These are phyloP conservation scores for Albugo laibachii DNA, from an alignment of 352 stramenopile genomes.

Conservation along the genomic window DNA sequence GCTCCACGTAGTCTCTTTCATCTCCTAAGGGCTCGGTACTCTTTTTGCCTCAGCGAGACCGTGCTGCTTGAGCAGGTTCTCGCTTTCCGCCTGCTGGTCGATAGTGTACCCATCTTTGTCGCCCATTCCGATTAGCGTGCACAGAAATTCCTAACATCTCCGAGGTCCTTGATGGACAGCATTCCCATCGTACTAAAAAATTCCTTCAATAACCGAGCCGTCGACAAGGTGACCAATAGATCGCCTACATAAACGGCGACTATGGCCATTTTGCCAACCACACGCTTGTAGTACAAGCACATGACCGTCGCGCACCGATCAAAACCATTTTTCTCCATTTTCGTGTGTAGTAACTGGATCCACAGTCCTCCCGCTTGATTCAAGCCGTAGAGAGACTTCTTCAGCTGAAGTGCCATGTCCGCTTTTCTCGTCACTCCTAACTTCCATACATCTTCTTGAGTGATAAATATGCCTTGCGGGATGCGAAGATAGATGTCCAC, in stretches of 20 bases:
- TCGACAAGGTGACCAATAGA: slow-evolving; percentile 38
- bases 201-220: slow-evolving; percentile 89
- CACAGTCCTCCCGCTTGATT: slow-evolving; percentile 2
- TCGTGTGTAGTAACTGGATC: slow-evolving; percentile 1
- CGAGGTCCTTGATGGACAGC: too few relatives aligned
- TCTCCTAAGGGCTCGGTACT: too few relatives aligned
- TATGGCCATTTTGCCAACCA: background rate
- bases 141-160: too few relatives aligned
- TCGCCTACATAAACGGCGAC: background rate
- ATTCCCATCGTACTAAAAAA: slow-evolving; percentile 87
- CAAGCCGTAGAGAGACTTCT: slow-evolving; percentile 4
- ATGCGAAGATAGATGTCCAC: slow-evolving; percentile 3
- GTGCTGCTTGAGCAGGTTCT: too few relatives aligned
- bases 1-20: too few relatives aligned
- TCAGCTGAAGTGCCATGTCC: background rate
- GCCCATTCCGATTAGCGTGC: too few relatives aligned
- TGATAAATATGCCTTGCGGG: background rate
- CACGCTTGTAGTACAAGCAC: background rate
- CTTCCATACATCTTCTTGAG: too few relatives aligned
- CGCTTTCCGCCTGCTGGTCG: too few relatives aligned
- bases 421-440: background rate
- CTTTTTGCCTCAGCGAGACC: too few relatives aligned
- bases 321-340: background rate
- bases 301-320: background rate
- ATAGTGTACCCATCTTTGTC: too few relatives aligned